A percentile compares a stretch with the other conserved stretches of the same genome.
Evolutionary conservation across 129 eudicot species (phyloP).

Genomic region (Cynara cardunculus): DNA sequence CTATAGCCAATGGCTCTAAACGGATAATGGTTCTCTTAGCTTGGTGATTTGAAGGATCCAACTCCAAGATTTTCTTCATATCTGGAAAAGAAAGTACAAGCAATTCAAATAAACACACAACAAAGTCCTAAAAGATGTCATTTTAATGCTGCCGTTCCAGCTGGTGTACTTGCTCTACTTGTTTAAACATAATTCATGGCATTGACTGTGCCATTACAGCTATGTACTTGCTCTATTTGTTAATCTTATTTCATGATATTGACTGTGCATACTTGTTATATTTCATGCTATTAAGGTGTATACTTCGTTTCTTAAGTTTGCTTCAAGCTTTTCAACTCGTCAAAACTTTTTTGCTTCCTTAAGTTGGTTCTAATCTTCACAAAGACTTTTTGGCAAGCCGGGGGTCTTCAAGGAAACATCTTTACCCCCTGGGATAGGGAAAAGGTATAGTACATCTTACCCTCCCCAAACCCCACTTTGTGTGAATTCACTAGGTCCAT

Average conservation of each 20-base stretch:
- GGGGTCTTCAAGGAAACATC: no score
- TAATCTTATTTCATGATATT: not conserved
- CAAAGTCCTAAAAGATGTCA: not conserved
- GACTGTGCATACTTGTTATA: not conserved
- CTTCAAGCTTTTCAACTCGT: not conserved
- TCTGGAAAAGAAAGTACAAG: slow-evolving; percentile 30
- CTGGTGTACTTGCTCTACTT: no score
- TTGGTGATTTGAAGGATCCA: slow-evolving; percentile 58
- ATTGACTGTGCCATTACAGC: not conserved
- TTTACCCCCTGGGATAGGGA: not conserved
- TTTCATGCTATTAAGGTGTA: not conserved
- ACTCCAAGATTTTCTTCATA: slow-evolving; percentile 52
- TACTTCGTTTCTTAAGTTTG: not conserved
- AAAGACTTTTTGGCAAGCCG: not conserved
- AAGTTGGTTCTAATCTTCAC: not conserved
- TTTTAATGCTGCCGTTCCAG: not conserved
- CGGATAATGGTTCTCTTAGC: slow-evolving; percentile 49
- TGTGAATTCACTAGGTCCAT: not conserved
- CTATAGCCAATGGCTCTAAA: slow-evolving; percentile 52
- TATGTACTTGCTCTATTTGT: not conserved
- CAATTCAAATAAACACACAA: not conserved
- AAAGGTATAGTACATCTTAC: not conserved
- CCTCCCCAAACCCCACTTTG: not conserved
- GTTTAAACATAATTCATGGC: not conserved
- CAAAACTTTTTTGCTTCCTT: not conserved